phyloP scores from a whole-genome alignment of 2,329 filamentous ascomycete genomes.

The Thielaviopsis populi region DNA sequence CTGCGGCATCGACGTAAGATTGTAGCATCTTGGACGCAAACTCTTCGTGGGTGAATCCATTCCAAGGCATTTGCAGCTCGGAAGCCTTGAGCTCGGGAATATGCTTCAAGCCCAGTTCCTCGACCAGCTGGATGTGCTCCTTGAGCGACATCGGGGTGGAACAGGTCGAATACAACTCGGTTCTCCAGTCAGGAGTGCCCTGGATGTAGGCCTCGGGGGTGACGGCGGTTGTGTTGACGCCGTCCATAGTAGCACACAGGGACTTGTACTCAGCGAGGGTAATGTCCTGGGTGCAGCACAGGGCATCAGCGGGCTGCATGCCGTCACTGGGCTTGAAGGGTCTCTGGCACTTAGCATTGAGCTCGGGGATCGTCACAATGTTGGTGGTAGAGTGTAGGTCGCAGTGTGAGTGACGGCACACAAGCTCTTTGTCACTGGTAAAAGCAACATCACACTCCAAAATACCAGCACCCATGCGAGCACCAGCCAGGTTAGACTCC shows the following conservation, averaged over 20 bases:
- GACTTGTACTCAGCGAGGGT: constrained; percentile 51
- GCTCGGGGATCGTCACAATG: constrained; percentile 45
- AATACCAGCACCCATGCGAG: constrained; percentile 52
- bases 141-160: constrained; percentile 45
- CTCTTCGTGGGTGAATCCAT: constrained; percentile 47
- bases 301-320: constrained; percentile 40
- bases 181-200: constrained; percentile 46
- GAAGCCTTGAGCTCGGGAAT: constrained; percentile 55
- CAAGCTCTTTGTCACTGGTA: constrained; percentile 48
- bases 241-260: constrained; percentile 59
- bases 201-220: constrained; percentile 42
- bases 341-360: constrained; percentile 47
- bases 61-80: constrained; percentile 56
- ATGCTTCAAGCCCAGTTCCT: constrained; percentile 45
- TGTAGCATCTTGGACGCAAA: constrained; percentile 52
- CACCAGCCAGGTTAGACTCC: constrained; percentile 44
- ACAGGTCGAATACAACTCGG: constrained; percentile 50
- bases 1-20: constrained; percentile 38
- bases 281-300: constrained; percentile 58
- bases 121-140: constrained; percentile 45
- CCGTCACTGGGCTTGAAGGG: constrained; percentile 43
- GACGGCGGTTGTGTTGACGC: constrained; percentile 41
- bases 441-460: constrained; percentile 55
- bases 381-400: constrained; percentile 56
- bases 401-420: constrained; percentile 53